Evolutionary conservation across 108 stramenopile genomes (phyloP).

Genomic region (Asterionellopsis glacialis): DNA sequence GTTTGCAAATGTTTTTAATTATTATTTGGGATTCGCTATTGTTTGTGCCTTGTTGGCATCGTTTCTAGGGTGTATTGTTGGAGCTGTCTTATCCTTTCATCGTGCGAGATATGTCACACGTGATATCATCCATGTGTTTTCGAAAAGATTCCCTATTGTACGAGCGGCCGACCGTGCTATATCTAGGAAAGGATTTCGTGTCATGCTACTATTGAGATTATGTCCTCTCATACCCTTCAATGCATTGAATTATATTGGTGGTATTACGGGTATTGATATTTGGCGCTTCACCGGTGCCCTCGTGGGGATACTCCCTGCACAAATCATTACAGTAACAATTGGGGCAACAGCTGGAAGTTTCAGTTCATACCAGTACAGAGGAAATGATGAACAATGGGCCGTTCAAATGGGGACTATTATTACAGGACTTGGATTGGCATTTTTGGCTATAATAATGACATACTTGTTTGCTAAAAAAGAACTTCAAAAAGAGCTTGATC

Average conservation of each 20-base stretch:
- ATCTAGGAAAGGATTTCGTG: constrained; percentile 44
- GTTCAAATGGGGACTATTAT: too few species aligned
- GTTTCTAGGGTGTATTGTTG: constrained; percentile 8
- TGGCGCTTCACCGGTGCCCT: too few species aligned
- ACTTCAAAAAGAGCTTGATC: constrained; percentile 4
- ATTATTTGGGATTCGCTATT: too few species aligned
- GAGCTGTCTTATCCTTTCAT: constrained; percentile 35
- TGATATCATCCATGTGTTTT: constrained; percentile 35
- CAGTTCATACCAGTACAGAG: constrained; percentile 23
- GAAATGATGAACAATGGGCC: constrained; percentile 5
- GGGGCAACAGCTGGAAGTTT: too few species aligned
- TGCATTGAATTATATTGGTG: constrained; percentile 48
- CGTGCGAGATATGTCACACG: constrained; percentile 55
- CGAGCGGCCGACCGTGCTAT: constrained; percentile 37
- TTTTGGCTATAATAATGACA: too few species aligned
- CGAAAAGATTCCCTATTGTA: constrained; percentile 43
- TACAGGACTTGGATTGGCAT: too few species aligned
- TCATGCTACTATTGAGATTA: constrained; percentile 45
- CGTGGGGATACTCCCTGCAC: too few species aligned
- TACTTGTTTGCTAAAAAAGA: too few species aligned
- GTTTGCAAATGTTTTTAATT: constrained; percentile 23
- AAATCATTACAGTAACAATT: too few species aligned
- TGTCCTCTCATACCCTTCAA: constrained; percentile 57
- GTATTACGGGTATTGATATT: constrained; percentile 19
- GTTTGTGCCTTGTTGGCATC: too few species aligned